Conservation (phyloP, 306 rosid species). For the Corylus heterophylla region DNA sequence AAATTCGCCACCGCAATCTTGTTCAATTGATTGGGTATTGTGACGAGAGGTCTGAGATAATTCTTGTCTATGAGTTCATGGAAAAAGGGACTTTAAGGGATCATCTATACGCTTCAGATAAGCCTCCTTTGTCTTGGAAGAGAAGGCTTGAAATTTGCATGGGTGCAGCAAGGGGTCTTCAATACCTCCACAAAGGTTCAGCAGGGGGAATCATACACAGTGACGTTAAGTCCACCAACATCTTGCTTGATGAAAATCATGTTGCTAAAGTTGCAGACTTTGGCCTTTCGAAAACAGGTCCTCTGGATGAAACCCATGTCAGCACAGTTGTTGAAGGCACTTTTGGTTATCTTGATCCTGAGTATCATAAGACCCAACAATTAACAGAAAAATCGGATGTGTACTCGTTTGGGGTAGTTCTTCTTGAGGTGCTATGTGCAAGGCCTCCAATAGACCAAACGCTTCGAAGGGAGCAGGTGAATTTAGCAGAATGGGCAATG, state of each 20-base stretch:
- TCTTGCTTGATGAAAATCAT: conserved; percentile 44
- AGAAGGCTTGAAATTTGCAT: conserved; percentile 61
- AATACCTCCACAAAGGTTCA: conserved; percentile 58
- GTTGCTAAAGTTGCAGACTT: conserved; percentile 60
- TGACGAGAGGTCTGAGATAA: conserved; percentile 55
- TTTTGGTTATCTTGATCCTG: conserved; percentile 58
- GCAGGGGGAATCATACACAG: conserved; percentile 56
- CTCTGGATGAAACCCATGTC: conserved; percentile 45
- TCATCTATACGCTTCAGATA: conserved; percentile 37
- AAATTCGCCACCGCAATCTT: conserved; percentile 50
- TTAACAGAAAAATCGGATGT: conserved; percentile 55
- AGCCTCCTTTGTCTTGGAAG: conserved; percentile 50
- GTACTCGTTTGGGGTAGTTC: conserved; percentile 54
- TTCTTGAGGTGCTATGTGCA: conserved; percentile 52
- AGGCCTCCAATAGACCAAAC: conserved; percentile 42
- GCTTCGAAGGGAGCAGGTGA: conserved; percentile 47
- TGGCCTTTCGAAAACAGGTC: conserved; percentile 48
- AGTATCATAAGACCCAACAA: conserved; percentile 44
- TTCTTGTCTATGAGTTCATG: conserved; percentile 56
- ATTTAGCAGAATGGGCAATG: conserved; percentile 56
- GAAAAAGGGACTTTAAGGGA: conserved; percentile 57
- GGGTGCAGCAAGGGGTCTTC: conserved; percentile 53
- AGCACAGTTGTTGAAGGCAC: conserved; percentile 56
- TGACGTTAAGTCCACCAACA: conserved; percentile 55
- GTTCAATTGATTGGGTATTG: conserved; percentile 63